These are phyloP conservation scores for Daldinia loculata DNA, from an alignment of 495 filamentous ascomycete genomes.

Conservation along the genomic window DNA sequence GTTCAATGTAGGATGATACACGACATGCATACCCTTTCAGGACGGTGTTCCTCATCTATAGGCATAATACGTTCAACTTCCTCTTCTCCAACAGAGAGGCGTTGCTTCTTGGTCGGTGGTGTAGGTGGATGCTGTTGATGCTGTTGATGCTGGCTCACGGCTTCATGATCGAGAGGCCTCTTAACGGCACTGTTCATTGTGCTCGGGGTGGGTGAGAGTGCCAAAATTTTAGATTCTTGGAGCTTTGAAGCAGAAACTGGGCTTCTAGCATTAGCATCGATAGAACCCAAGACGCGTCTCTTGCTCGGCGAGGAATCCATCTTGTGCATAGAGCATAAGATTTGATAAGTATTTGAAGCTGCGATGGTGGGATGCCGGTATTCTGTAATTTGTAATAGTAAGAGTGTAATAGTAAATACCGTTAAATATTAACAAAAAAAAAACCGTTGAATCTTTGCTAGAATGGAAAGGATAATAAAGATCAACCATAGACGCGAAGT, in stretches of 20 bases:
- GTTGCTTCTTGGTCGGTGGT: constrained; percentile 36
- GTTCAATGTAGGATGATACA: neutral
- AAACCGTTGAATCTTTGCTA: neutral
- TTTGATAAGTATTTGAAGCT: neutral
- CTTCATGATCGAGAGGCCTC: constrained; percentile 39
- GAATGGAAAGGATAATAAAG: neutral
- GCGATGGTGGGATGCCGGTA: neutral
- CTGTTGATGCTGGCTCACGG: constrained; percentile 5
- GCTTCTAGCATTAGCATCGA: constrained; percentile 53
- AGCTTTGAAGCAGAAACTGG: constrained; percentile 17
- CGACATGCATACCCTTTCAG: constrained; percentile 6
- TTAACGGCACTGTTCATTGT: constrained; percentile 23
- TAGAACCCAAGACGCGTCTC: constrained; percentile 56
- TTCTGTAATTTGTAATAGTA: neutral
- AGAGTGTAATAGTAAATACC: too few relatives aligned
- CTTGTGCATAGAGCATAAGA: neutral
- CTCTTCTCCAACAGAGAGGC: constrained; percentile 21
- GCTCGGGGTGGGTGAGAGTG: neutral
- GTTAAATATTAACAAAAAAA: neutral
- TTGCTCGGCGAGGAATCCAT: constrained; percentile 54
- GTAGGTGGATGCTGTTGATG: neutral
- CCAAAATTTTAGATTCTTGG: constrained; percentile 7
- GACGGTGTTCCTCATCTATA: neutral
- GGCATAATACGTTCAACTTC: neutral
- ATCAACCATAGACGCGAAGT: neutral